Base-by-base conservation (phyloP, 768 basidiomycete species). In the Artomyces pyxidatus region DNA sequence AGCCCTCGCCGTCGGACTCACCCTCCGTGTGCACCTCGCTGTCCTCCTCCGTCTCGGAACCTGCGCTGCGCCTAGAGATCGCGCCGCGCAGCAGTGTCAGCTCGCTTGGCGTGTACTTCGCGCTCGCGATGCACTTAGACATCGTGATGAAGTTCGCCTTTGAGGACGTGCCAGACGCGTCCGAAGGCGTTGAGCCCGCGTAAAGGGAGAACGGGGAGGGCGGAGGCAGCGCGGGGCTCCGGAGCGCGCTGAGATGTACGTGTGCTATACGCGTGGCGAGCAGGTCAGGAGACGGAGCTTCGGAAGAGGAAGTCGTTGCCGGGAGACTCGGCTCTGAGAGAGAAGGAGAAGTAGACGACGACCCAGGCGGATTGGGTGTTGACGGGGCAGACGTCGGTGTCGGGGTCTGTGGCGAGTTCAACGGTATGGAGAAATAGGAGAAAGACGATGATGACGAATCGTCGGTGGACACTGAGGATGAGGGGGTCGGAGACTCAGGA, bases 21-120 rank as follows among this genome's bases (percentile, higher is more conserved):
- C 49, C 49, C 23, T 56, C 55, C 6, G 53, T 56, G 39, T 50
- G 54, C 45, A 49, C 54, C 44, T 55, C 53, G 17, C 53, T 54
- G 50, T 54, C 54, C 35, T 53, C 52, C 45, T 55, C 54, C 4
- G 54, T 45, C 22, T 49, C 54, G 1, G 29, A 43, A 25, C 51
- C 51, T 14, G 27, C 45, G 11, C 19, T 29, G 23, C 12, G 40
- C 7, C 14, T 23, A 3, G 40, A 23, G 40, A 14, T 23, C n/a
- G 32, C 32, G 32, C 32, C 14, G 32, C 32, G 32, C 32, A 35
- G 32, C 32, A 35, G 14, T 12, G 17, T 14, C 32, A 17, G 14
- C 14, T 35, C 32, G 14, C 32, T 35, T 17, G 32, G 3, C 32
- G 4, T 35, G 14, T 12, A 35, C 32, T 12, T 35, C 14, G 17